Base-by-base conservation (phyloP, 2,329 filamentous ascomycete genomes). In the Xylariales sp. region DNA sequence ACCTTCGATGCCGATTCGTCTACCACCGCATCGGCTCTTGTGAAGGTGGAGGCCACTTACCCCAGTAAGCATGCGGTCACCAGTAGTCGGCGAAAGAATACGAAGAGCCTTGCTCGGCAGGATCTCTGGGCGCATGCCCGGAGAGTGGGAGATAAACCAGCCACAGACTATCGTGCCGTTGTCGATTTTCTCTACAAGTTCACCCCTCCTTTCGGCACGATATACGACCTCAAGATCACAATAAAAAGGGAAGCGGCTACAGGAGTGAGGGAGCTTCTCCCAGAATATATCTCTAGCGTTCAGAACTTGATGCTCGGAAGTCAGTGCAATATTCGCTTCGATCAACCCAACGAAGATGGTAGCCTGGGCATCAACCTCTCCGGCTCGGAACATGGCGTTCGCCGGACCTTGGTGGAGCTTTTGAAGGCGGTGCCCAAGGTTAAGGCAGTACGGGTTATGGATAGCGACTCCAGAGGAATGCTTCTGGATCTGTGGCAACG, bases 181-280 rank as follows among this genome's bases (percentile, higher is more conserved):
- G 25, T 56, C 25, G 29, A 44, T 18, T 48, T 53, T 14, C 49
- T 59, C 46, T 29, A 50, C 5, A 47, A 46, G 24, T 38, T 56
- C 29, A 57, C 53, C 11, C 50, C 43, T 7, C 41, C 44, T 5
- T 45, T 49, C 11, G 50, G 45, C 12, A 41, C 50, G 23, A 38
- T 44, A 21, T 34, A 54, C 19, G 38, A 55, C 39, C 53, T 58
- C 38, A 52, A 49, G 25, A 43, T 57, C 7, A 40, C 47, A n/a
- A 47, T 59, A 19, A 51, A 51, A 14, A 52, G 32, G 30, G 42
- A 32, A n/a, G 41, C 46, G 11, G 49, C 51, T 6, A 45, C 41
- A 13, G 43, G 52, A 29, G 48, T 53, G n/a, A 48, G 44, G 6
- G 28, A 40, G 19, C 10, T 38, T 3, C 43, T 56, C 11, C 49